Percentiles rank a stretch among this genome's conserved stretches.
Evolutionary conservation across 2,329 filamentous ascomycete genomes (phyloP).

Genomic region (Lasiodiplodia citricola): DNA sequence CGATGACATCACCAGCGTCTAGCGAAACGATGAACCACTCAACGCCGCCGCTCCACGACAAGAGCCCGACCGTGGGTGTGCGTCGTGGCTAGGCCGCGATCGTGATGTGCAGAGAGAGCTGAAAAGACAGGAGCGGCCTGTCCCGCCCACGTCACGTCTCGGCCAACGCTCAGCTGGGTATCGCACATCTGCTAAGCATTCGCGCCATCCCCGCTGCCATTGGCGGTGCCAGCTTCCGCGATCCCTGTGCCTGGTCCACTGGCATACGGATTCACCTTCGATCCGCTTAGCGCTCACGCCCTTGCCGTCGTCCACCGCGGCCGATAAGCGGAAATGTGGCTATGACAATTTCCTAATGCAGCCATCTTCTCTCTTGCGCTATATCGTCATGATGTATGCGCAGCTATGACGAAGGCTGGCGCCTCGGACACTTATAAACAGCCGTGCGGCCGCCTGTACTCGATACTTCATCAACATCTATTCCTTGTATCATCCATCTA

Average conservation of each 20-base stretch:
- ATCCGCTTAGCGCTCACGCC: neutral
- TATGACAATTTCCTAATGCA: slow-evolving; percentile 1
- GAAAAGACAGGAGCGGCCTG: slow-evolving; percentile 5
- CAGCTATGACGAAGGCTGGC: neutral
- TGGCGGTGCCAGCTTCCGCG: neutral
- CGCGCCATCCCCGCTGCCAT: neutral
- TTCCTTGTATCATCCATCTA: neutral
- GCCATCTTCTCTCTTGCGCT: neutral
- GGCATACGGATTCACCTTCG: neutral
- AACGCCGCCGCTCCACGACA: neutral
- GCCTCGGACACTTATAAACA: neutral
- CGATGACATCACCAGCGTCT: slow-evolving; percentile 11
- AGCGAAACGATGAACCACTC: neutral
- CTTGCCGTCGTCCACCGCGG: neutral
- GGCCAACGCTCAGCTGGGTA: neutral
- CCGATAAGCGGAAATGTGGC: neutral
- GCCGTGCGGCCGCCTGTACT: neutral
- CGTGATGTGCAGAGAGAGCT: neutral
- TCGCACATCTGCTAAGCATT: slow-evolving; percentile 7
- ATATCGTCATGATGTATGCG: slow-evolving; percentile 8
- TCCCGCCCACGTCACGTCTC: neutral
- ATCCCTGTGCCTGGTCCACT: slow-evolving; percentile 11
- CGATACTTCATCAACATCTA: neutral
- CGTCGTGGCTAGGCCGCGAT: neutral
- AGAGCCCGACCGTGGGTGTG: slow-evolving; percentile 5